Percentiles rank a stretch among this genome's conserved stretches.
These are phyloP conservation scores for Antarctomyces pellizariae DNA, from an alignment of 495 filamentous ascomycete genomes.

Conservation along the genomic window DNA sequence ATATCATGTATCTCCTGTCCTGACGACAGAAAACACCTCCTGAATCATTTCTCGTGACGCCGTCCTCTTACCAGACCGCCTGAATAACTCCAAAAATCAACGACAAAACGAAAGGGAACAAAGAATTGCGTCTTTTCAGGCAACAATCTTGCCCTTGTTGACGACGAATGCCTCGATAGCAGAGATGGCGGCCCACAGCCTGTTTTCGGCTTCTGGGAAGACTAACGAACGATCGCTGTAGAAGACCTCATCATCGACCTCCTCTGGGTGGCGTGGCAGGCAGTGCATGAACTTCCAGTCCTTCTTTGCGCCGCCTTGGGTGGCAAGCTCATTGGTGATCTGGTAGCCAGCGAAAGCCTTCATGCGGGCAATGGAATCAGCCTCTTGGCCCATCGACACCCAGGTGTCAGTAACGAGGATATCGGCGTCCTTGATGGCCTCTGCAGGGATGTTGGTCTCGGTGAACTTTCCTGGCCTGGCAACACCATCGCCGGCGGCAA, in stretches of 20 bases:
- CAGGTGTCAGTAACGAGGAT: conserved; percentile 91
- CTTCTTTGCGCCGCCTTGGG: conserved; percentile 65
- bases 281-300: conserved; percentile 99
- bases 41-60: too few relatives aligned
- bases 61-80: too few relatives aligned
- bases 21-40: too few relatives aligned
- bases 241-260: conserved; percentile 87
- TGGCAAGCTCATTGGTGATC: conserved; percentile 59
- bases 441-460: conserved; percentile 60
- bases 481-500: conserved; percentile 29
- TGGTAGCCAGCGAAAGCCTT: conserved; percentile 77
- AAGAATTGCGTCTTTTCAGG: too few relatives aligned
- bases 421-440: conserved; percentile 73
- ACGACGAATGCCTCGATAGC: conserved; percentile 77
- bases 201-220: conserved; percentile 84
- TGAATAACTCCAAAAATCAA: too few relatives aligned
- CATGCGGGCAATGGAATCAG: conserved; percentile 47
- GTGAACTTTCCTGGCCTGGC: conserved; percentile 35
- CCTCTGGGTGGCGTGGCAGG: conserved; percentile 77
- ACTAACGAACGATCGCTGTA: conserved; percentile 64
- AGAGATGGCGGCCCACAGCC: conserved; percentile 70
- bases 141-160: conserved; percentile 49
- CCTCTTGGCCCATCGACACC: conserved; percentile 94
- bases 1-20: too few relatives aligned
- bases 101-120: too few relatives aligned